Percentiles rank a stretch among this genome's conserved stretches.
phyloP scores from a whole-genome alignment of 2,329 filamentous ascomycete species.

The Hymenoscyphus fructigenus region DNA sequence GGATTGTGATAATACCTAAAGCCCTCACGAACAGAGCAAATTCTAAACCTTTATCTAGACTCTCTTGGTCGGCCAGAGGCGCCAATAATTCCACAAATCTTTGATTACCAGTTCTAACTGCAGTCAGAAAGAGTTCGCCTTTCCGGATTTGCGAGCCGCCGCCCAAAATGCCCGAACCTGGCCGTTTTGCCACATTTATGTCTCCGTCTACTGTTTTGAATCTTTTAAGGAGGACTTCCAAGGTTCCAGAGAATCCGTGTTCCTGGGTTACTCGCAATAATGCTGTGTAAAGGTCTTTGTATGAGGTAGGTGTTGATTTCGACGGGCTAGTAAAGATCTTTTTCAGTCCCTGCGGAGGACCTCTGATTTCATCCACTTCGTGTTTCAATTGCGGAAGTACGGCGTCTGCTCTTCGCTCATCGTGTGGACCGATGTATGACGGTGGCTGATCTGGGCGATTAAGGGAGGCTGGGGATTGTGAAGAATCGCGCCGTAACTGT shows the following conservation, averaged over 20 bases:
- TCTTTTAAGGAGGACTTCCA: constrained; percentile 17
- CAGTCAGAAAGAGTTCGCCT: constrained; percentile 18
- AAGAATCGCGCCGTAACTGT: neutral
- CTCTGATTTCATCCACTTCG: constrained; percentile 11
- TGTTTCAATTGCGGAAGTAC: constrained; percentile 20
- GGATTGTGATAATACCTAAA: constrained; percentile 10
- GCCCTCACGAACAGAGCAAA: constrained; percentile 18
- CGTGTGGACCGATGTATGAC: constrained; percentile 14
- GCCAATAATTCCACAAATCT: constrained; percentile 20
- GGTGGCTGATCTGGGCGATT: constrained; percentile 11
- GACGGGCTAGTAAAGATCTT: constrained; percentile 5
- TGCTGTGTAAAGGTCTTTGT: constrained; percentile 19
- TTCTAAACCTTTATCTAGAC: constrained; percentile 19
- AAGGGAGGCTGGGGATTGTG: neutral
- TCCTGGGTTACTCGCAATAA: constrained; percentile 15
- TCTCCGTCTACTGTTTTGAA: constrained; percentile 19
- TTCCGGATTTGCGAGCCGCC: constrained; percentile 3
- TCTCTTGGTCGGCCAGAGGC: constrained; percentile 19
- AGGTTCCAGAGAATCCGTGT: constrained; percentile 18
- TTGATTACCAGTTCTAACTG: constrained; percentile 9
- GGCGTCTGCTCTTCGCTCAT: constrained; percentile 23
- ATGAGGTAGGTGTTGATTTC: constrained; percentile 9
- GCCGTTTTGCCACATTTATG: constrained; percentile 20
- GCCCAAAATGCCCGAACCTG: constrained; percentile 15
- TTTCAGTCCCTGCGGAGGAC: constrained; percentile 13